A percentile compares a stretch with the other conserved stretches of the same genome.
Conservation (phyloP, 768 basidiomycete genomes). For the Lentinula edodes region DNA sequence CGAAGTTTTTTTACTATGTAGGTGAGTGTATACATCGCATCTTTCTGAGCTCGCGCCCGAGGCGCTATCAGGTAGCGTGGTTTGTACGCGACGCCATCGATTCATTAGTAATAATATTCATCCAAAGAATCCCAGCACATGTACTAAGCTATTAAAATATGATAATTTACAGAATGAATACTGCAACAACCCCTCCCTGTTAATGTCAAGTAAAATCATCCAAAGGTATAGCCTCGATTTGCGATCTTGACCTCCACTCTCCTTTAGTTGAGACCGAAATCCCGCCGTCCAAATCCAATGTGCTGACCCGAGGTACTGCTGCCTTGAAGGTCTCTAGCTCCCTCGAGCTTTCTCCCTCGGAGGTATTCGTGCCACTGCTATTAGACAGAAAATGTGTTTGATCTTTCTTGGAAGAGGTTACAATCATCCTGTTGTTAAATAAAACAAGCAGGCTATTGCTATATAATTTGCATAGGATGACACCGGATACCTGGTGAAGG, state of each 20-base stretch:
- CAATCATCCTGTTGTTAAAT: neutral
- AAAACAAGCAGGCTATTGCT: neutral
- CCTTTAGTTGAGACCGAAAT: neutral
- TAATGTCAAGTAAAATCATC: neutral
- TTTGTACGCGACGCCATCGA: too few species aligned
- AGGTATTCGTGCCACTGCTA: neutral
- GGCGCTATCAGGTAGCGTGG: too few species aligned
- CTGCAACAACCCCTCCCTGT: neutral
- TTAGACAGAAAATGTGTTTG: neutral
- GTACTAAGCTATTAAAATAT: neutral
- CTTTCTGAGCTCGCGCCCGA: neutral
- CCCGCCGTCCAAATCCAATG: neutral
- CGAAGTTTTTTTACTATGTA: neutral
- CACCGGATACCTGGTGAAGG: neutral
- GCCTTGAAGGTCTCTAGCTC: neutral
- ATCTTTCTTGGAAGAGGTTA: neutral
- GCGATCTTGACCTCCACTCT: neutral
- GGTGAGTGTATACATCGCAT: neutral
- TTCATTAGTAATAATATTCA: too few species aligned
- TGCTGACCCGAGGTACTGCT: neutral
- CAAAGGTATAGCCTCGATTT: neutral
- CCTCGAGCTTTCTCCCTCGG: neutral
- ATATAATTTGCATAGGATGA: neutral
- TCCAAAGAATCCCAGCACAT: too few species aligned
- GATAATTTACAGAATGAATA: neutral